Evolutionary conservation across 768 basidiomycete species (phyloP), one percentile per base, ranked within the genome.

Genomic region (Sarcomyxa edulis): DNA sequence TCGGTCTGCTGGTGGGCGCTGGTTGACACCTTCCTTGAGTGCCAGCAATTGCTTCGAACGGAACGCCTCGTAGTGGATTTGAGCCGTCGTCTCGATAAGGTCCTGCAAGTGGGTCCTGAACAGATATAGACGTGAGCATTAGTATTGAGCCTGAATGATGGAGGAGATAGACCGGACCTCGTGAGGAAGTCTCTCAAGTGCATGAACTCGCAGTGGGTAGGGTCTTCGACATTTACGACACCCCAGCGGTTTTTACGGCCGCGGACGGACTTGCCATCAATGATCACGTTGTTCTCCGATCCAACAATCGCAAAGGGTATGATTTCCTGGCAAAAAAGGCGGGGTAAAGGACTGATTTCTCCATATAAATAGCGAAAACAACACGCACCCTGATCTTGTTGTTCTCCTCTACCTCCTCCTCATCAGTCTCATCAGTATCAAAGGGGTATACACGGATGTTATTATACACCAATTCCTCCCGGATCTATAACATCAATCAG

Each of bases 11-110:
- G 62, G 39, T 55, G 81, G 81, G 46, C 77, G 74, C 58, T 78
- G 75, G 61, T 78, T 83, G 43, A 91, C 91, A 26, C 88, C 87
- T 66, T 98, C 95, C 74, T 98, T 98, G 53, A 98, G 78, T 10
- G 95, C 95, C 32, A 97, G 73, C 49, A 98, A 65, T 69, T 99
- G 95, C 70, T 97, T 97, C 51, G 92, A 95, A 48, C 95, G 82
- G 91, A 99, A 99, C 7, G 94, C 92, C 71, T 99, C 95, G 61
- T 98, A 99, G 67, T 99, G 95, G 60, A 95, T 96, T 63, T 94
- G 89, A 8, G 96, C 93, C 7, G 96, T 98, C 40, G 95, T 96
- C 72, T 99, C 95, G 58, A 99, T 99, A 58, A 99, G 68, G 56
- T 98, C 95, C 62, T 99, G 95, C 56, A 99, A 63, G 66, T 99